Percentiles rank a stretch among this genome's conserved stretches.
Conservation (phyloP, 73 alveolate species). For the Effrenium voratum region DNA sequence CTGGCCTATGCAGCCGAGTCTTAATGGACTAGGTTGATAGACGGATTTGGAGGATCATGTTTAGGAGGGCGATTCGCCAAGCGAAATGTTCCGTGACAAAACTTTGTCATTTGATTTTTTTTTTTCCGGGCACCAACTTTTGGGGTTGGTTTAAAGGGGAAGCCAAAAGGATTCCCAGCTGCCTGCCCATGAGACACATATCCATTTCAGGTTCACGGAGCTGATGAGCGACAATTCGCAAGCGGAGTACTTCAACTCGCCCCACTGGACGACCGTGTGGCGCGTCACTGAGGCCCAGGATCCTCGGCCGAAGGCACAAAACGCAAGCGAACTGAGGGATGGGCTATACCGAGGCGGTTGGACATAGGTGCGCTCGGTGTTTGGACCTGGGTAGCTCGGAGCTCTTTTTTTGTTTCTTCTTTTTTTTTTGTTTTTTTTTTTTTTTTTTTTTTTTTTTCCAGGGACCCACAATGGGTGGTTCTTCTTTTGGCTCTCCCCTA, state of each 20-base stretch:
- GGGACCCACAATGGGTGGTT: not conserved
- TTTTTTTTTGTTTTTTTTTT: not conserved
- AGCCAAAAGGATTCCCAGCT: not conserved
- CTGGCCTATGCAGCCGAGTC: too few relatives aligned
- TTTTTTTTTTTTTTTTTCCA: not conserved
- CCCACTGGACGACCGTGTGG: constrained; percentile 81
- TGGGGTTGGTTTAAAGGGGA: not conserved
- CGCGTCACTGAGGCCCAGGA: constrained; percentile 59
- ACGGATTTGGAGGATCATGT: too few relatives aligned
- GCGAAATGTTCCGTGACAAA: too few relatives aligned
- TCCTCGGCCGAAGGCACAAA: not conserved
- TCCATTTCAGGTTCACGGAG: constrained; percentile 43
- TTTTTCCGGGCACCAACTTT: too few relatives aligned
- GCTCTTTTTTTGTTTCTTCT: not conserved
- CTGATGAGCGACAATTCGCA: constrained; percentile 36
- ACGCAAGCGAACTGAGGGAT: too few relatives aligned
- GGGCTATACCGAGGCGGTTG: not conserved
- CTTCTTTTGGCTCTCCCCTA: not conserved
- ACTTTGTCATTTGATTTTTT: too few relatives aligned
- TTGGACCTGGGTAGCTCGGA: not conserved
- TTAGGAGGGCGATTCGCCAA: too few relatives aligned
- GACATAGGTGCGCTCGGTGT: not conserved
- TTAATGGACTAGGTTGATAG: too few relatives aligned
- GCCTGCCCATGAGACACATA: not conserved
- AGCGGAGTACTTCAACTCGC: constrained; percentile 35